These are phyloP conservation scores for Colletotrichum graminicola DNA, from an alignment of 2,329 filamentous ascomycete species.

Conservation along the genomic window DNA sequence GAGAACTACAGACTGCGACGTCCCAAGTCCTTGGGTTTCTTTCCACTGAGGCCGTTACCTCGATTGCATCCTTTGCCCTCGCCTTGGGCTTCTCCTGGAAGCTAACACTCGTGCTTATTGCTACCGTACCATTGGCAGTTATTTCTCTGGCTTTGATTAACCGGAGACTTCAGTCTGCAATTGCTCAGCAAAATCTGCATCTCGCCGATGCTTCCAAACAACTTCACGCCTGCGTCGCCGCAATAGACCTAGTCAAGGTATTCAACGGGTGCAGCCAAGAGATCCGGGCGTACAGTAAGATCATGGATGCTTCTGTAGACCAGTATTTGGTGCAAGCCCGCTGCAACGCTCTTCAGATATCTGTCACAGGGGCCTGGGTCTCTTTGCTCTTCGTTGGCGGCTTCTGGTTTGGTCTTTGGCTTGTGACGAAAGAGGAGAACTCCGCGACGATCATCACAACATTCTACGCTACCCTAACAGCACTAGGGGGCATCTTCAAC, in stretches of 20 bases:
- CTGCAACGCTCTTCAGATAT: constrained; percentile 78
- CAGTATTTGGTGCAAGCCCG: constrained; percentile 77
- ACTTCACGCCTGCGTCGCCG: constrained; percentile 73
- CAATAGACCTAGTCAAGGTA: constrained; percentile 87
- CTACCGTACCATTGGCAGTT: constrained; percentile 77
- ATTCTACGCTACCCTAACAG: constrained; percentile 85
- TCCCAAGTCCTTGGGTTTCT: constrained; percentile 84
- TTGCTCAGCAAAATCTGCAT: constrained; percentile 76
- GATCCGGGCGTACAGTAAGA: constrained; percentile 70
- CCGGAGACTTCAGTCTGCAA: constrained; percentile 70
- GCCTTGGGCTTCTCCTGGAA: constrained; percentile 87
- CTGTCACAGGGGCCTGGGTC: constrained; percentile 79
- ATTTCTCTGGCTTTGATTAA: constrained; percentile 71
- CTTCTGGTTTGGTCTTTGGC: constrained; percentile 86
- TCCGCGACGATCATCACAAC: constrained; percentile 82
- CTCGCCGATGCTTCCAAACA: constrained; percentile 79
- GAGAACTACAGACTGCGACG: constrained; percentile 83
- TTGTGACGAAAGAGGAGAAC: constrained; percentile 70
- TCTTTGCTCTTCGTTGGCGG: constrained; percentile 86
- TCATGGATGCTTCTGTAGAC: constrained; percentile 68
- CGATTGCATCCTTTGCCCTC: constrained; percentile 74
- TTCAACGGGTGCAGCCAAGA: constrained; percentile 83
- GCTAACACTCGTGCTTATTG: constrained; percentile 82
- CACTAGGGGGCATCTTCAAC: constrained; percentile 79
- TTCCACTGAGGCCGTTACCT: constrained; percentile 73